These are phyloP conservation scores for Colletotrichum lentis DNA, from an alignment of 2,329 filamentous ascomycete genomes.

Conservation along the genomic window DNA sequence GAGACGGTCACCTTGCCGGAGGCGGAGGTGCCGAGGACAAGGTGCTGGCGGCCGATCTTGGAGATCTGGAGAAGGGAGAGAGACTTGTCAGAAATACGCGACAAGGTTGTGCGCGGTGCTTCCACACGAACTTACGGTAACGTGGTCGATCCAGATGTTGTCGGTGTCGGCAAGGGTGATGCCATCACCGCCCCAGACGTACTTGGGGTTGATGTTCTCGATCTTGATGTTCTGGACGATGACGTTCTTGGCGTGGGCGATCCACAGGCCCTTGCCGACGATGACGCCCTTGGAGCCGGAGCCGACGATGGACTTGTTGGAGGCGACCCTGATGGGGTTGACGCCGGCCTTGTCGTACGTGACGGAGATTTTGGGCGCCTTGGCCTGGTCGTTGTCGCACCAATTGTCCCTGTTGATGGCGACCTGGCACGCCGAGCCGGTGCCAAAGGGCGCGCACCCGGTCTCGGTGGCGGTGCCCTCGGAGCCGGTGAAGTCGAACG, in stretches of 20 bases:
- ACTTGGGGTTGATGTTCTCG: slow-evolving; percentile 53
- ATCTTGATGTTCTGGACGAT: slow-evolving; percentile 64
- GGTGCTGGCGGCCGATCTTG: slow-evolving; percentile 67
- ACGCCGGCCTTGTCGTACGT: slow-evolving; percentile 61
- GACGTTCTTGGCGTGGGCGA: slow-evolving; percentile 57
- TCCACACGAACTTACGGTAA: slow-evolving; percentile 46
- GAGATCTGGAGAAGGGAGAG: slow-evolving; percentile 49
- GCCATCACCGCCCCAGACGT: slow-evolving; percentile 68
- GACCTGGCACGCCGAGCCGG: slow-evolving; percentile 60
- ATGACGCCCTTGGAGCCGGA: slow-evolving; percentile 62
- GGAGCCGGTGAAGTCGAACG: slow-evolving; percentile 63
- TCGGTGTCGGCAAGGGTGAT: slow-evolving; percentile 60
- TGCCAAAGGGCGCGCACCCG: slow-evolving; percentile 67
- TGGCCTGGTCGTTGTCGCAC: slow-evolving; percentile 66
- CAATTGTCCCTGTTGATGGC: slow-evolving; percentile 65
- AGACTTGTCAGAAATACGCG: background rate
- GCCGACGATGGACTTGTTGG: slow-evolving; percentile 67
- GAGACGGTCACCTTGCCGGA: slow-evolving; percentile 66
- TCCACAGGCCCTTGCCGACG: slow-evolving; percentile 64
- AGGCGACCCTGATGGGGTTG: slow-evolving; percentile 60
- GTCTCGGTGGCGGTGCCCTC: slow-evolving; percentile 61
- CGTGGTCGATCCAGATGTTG: slow-evolving; percentile 61
- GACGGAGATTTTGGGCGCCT: slow-evolving; percentile 56
- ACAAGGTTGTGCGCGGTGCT: background rate
- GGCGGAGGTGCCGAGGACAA: slow-evolving; percentile 63